phyloP scores from a whole-genome alignment of 2,329 filamentous ascomycete species.

The Fusarium tuaranense region DNA sequence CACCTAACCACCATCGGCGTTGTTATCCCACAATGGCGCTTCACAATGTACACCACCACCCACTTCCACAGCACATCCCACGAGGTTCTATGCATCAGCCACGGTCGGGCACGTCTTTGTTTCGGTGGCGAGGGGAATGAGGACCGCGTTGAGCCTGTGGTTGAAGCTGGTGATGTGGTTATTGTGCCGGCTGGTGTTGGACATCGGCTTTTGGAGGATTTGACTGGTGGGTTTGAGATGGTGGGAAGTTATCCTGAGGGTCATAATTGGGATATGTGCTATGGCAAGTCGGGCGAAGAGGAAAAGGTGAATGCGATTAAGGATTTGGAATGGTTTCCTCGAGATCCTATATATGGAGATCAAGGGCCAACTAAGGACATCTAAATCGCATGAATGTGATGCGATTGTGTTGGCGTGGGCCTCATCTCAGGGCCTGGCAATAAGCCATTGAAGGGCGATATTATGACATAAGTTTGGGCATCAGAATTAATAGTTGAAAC shows the following conservation, averaged over 20 bases:
- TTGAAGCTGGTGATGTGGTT: slow-evolving; percentile 71
- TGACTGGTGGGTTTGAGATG: slow-evolving; percentile 69
- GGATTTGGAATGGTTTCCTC: slow-evolving; percentile 21
- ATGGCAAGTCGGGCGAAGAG: slow-evolving; percentile 64
- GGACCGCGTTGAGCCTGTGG: slow-evolving; percentile 63
- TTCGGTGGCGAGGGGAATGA: slow-evolving; percentile 76
- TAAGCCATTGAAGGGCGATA: background rate
- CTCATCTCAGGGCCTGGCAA: background rate
- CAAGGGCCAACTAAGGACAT: slow-evolving; percentile 17
- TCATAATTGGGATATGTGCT: slow-evolving; percentile 78
- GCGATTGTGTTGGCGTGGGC: background rate
- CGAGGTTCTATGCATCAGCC: slow-evolving; percentile 72
- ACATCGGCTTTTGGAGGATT: slow-evolving; percentile 71
- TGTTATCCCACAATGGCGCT: slow-evolving; percentile 74
- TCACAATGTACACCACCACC: slow-evolving; percentile 74
- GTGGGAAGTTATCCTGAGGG: slow-evolving; percentile 73
- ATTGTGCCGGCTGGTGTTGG: slow-evolving; percentile 74
- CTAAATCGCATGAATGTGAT: background rate
- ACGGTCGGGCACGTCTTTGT: slow-evolving; percentile 69
- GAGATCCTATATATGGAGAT: slow-evolving; percentile 35
- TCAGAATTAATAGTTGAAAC: background rate
- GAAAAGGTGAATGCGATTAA: slow-evolving; percentile 23
- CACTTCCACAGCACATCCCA: slow-evolving; percentile 78
- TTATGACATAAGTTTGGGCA: background rate
- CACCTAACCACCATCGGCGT: slow-evolving; percentile 66